Conservation (phyloP, 2,329 filamentous ascomycete genomes). For the Claviceps sp. region DNA sequence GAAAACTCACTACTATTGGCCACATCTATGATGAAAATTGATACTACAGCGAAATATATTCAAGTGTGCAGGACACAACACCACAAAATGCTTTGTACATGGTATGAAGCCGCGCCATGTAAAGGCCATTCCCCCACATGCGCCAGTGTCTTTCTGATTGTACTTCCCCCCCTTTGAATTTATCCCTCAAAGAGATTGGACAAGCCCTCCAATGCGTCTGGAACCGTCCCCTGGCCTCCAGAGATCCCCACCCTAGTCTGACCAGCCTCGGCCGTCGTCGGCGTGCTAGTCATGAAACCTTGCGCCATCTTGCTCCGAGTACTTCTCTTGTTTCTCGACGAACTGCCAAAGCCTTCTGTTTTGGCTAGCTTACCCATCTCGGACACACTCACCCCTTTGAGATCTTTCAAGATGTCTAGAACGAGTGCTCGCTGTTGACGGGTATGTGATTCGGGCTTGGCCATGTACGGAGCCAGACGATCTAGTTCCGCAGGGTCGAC, state of each 20-base stretch:
- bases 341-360: constrained; percentile 25
- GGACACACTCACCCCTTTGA: constrained; percentile 83
- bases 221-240: constrained; percentile 24
- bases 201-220: constrained; percentile 41
- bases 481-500: constrained; percentile 58
- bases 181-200: constrained; percentile 35
- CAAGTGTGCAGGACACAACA: neutral
- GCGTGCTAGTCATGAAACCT: constrained; percentile 48
- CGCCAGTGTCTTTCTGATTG: too few species aligned
- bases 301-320: constrained; percentile 43
- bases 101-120: too few species aligned
- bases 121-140: too few species aligned
- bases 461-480: constrained; percentile 46
- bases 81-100: neutral
- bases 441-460: constrained; percentile 44
- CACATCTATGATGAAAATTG: neutral
- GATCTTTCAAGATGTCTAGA: constrained; percentile 69
- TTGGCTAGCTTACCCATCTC: constrained; percentile 77
- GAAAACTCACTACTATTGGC: neutral
- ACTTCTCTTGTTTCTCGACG: constrained; percentile 14
- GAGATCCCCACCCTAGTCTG: constrained; percentile 14
- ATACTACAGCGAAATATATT: neutral
- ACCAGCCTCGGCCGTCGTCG: constrained; percentile 19
- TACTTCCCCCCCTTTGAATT: neutral
- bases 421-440: constrained; percentile 70